These are phyloP conservation scores for Backusella tuberculispora DNA, from an alignment of 192 early-diverging fungal species.

Conservation along the genomic window DNA sequence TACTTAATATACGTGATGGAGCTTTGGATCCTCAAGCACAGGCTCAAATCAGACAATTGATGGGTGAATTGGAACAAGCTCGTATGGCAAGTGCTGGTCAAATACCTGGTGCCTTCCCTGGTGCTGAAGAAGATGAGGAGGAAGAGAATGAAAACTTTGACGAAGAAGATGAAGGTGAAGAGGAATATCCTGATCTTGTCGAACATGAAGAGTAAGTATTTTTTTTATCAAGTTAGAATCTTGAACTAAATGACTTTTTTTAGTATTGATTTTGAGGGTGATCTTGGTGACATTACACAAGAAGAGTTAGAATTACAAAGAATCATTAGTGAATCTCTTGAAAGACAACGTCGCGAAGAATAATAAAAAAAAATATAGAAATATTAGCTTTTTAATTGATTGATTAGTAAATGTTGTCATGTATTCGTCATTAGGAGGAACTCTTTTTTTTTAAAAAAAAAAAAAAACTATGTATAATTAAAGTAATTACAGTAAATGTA, in stretches of 20 bases:
- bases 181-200: slow-evolving; percentile 1
- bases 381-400: neutral
- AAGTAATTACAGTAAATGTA: too few relatives aligned
- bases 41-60: slow-evolving; percentile 3
- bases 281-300: neutral
- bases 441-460: too few relatives aligned
- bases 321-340: slow-evolving; percentile 1
- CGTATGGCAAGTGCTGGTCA: slow-evolving; percentile 20
- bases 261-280: neutral
- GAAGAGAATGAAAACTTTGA: neutral
- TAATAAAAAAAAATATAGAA: neutral
- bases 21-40: slow-evolving; percentile 8
- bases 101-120: slow-evolving; percentile 42
- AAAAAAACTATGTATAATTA: too few relatives aligned
- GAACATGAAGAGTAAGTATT: neutral
- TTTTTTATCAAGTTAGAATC: neutral
- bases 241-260: neutral
- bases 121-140: slow-evolving; percentile 29
- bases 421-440: too few relatives aligned
- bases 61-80: slow-evolving; percentile 26
- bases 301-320: slow-evolving; percentile 21
- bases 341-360: neutral
- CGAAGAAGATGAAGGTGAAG: slow-evolving; percentile 30
- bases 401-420: neutral
- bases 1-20: slow-evolving; percentile 18